These are phyloP conservation scores for Puccinia hordei DNA, from an alignment of 1,284 basidiomycete genomes.

Conservation along the genomic window DNA sequence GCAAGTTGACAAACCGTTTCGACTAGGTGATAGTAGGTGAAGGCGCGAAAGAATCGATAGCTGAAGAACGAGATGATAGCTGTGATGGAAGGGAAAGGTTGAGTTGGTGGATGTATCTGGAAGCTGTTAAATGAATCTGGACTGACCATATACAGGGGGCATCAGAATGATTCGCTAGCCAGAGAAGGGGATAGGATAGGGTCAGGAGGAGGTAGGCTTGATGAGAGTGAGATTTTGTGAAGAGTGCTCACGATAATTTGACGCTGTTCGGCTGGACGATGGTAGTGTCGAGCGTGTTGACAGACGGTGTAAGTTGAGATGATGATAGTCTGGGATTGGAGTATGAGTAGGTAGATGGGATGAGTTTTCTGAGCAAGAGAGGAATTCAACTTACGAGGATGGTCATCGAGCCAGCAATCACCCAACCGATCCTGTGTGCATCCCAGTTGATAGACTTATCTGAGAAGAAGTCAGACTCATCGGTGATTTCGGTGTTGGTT, in stretches of 20 bases:
- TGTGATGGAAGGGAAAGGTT: slow-evolving; percentile 30
- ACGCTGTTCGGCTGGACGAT: slow-evolving; percentile 41
- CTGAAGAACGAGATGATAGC: slow-evolving; percentile 85
- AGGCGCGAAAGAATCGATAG: slow-evolving; percentile 77
- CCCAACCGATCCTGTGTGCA: slow-evolving; percentile 44
- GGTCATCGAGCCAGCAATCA: slow-evolving; percentile 38
- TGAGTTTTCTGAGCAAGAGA: background rate
- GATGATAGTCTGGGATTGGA: slow-evolving; percentile 16
- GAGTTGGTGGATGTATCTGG: background rate
- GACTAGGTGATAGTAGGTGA: slow-evolving; percentile 57
- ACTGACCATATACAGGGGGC: slow-evolving; percentile 49
- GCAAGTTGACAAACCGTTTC: slow-evolving; percentile 22
- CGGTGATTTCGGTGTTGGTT: slow-evolving; percentile 10
- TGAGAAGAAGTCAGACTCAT: slow-evolving; percentile 31
- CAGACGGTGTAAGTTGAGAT: slow-evolving; percentile 26
- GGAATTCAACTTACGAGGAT: slow-evolving; percentile 18
- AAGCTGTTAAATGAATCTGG: background rate
- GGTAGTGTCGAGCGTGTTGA: slow-evolving; percentile 24
- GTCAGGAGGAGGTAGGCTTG: background rate
- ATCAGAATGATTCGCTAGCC: slow-evolving; percentile 39
- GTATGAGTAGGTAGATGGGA: too few species aligned
- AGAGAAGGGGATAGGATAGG: too few species aligned
- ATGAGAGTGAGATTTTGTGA: background rate
- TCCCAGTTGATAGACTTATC: slow-evolving; percentile 24
- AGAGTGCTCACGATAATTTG: slow-evolving; percentile 39